These are phyloP conservation scores for Nigrospora osmanthi DNA, from an alignment of 2,329 filamentous ascomycete genomes.

Conservation along the genomic window DNA sequence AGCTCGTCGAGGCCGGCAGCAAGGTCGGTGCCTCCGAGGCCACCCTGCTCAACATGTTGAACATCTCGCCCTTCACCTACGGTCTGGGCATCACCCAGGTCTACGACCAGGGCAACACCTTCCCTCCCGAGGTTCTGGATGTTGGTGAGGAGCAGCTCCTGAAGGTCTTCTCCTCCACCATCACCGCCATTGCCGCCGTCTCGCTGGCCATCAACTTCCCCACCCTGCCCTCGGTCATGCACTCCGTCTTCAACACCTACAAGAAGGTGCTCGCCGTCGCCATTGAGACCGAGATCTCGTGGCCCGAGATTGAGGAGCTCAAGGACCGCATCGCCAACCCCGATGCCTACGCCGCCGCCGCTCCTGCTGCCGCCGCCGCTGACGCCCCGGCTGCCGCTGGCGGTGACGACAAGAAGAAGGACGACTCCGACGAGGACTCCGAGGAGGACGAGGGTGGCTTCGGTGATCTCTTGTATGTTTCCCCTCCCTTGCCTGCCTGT, in stretches of 20 bases:
- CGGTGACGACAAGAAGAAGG: conserved; percentile 47
- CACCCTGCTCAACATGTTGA: conserved; percentile 98
- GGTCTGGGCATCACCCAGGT: conserved; percentile 95
- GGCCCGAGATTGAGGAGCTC: conserved; percentile 93
- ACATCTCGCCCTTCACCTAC: conserved; percentile 99
- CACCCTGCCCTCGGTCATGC: conserved; percentile 90
- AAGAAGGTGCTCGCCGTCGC: conserved; percentile 93
- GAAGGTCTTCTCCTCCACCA: conserved; percentile 69
- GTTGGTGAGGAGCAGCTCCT: conserved; percentile 94
- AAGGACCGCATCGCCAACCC: conserved; percentile 99
- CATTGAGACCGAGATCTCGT: conserved; percentile 82
- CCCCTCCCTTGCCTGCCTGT: not conserved
- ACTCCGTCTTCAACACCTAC: conserved; percentile 96
- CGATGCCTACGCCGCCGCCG: conserved; percentile 83
- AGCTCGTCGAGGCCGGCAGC: conserved; percentile 85
- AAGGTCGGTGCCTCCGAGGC: conserved; percentile 99
- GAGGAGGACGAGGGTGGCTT: conserved; percentile 62
- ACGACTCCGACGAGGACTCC: conserved; percentile 61
- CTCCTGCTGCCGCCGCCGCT: conserved; percentile 57
- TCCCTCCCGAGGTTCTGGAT: conserved; percentile 79
- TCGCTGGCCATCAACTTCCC: conserved; percentile 93
- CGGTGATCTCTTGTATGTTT: conserved; percentile 67
- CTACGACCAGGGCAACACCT: conserved; percentile 95
- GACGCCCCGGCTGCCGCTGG: conserved; percentile 41
- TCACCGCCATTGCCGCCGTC: conserved; percentile 80